A percentile compares a stretch with the other conserved stretches of the same genome.
phyloP scores from a whole-genome alignment of 2,329 filamentous ascomycete genomes.

The Phoma herbarum region DNA sequence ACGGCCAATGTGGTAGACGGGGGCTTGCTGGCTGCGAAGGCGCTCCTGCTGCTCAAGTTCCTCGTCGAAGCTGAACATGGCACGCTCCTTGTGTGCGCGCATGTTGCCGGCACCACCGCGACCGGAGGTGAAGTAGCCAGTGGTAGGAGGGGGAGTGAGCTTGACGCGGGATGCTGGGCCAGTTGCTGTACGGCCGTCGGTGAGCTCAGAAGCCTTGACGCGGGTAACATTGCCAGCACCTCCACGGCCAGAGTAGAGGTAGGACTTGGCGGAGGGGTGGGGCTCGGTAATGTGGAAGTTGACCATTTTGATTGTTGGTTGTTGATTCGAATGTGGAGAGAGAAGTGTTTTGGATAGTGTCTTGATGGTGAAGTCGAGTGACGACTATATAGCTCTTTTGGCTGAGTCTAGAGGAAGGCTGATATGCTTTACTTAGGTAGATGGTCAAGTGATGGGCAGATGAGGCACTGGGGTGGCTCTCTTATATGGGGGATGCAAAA shows the following conservation, averaged over 20 bases:
- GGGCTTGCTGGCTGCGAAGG: constrained; percentile 63
- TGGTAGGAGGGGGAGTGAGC: constrained; percentile 56
- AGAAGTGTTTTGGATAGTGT: constrained; percentile 20
- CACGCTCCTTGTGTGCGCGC: constrained; percentile 61
- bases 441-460: constrained; percentile 19
- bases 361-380: constrained; percentile 24
- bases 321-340: constrained; percentile 10
- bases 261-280: constrained; percentile 65
- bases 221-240: constrained; percentile 67
- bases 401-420: constrained; percentile 25
- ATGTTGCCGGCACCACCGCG: constrained; percentile 74
- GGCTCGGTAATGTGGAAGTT: constrained; percentile 68
- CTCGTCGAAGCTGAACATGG: constrained; percentile 75
- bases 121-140: constrained; percentile 69
- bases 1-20: constrained; percentile 70
- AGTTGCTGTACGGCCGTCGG: constrained; percentile 55
- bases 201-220: constrained; percentile 63
- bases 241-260: constrained; percentile 64
- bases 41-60: constrained; percentile 67
- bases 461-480: constrained; percentile 7
- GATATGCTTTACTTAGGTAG: constrained; percentile 20
- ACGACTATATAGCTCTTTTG: constrained; percentile 18
- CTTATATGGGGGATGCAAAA: constrained; percentile 17
- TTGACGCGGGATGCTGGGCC: constrained; percentile 60
- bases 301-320: constrained; percentile 46